phyloP scores from a whole-genome alignment of 371 early-diverging fungal species.

The Syncephalastrum contaminatum region DNA sequence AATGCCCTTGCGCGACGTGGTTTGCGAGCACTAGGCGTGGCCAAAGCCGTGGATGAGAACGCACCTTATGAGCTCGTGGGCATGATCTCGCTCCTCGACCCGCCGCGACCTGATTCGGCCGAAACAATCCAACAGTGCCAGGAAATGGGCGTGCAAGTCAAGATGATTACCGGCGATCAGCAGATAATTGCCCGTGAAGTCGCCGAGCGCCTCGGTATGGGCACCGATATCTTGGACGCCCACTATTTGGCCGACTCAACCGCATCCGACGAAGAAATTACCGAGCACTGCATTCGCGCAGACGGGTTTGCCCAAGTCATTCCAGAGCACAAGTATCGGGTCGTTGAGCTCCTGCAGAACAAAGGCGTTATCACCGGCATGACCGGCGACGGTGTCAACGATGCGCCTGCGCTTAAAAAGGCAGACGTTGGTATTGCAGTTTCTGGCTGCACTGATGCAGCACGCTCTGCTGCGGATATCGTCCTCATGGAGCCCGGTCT shows the following conservation, averaged over 20 bases:
- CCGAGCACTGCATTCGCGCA: slow-evolving; percentile 78
- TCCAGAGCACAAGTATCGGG: slow-evolving; percentile 90
- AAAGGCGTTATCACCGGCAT: slow-evolving; percentile 70
- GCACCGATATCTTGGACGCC: slow-evolving; percentile 77
- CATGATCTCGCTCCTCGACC: slow-evolving; percentile 84
- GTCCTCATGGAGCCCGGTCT: slow-evolving; percentile 87
- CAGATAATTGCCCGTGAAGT: slow-evolving; percentile 84
- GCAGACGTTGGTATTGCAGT: slow-evolving; percentile 84
- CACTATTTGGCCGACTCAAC: slow-evolving; percentile 78
- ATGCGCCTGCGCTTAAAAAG: slow-evolving; percentile 89
- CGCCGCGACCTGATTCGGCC: slow-evolving; percentile 64
- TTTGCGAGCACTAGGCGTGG: slow-evolving; percentile 92
- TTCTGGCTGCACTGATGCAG: slow-evolving; percentile 88
- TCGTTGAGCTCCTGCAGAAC: slow-evolving; percentile 72
- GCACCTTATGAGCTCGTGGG: slow-evolving; percentile 46
- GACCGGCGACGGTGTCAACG: slow-evolving; percentile 88
- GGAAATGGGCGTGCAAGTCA: slow-evolving; percentile 74
- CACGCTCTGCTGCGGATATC: slow-evolving; percentile 94
- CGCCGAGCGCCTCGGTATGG: slow-evolving; percentile 81
- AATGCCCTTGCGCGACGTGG: slow-evolving; percentile 83
- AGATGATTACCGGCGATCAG: slow-evolving; percentile 93
- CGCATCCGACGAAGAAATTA: slow-evolving; percentile 42
- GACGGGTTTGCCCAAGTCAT: slow-evolving; percentile 97
- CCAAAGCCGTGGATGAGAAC: slow-evolving; percentile 54
- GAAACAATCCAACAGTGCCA: slow-evolving; percentile 10